A percentile compares a stretch with the other conserved stretches of the same genome.
Evolutionary conservation across 2,329 filamentous ascomycete genomes (phyloP).

Genomic region (Ilyonectria mors-panacis): DNA sequence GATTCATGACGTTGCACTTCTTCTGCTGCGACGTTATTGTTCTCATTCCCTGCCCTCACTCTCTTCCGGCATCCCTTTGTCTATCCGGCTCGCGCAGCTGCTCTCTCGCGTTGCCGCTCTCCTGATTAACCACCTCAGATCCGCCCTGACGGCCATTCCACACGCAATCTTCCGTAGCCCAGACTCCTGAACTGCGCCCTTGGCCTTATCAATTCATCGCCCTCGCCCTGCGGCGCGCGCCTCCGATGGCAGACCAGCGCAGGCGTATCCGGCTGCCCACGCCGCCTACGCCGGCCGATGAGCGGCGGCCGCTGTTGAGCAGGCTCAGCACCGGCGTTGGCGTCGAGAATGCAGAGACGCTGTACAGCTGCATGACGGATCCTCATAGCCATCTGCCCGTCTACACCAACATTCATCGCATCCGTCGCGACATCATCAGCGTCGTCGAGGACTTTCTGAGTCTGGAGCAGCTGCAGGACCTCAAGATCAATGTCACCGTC

Average conservation of each 20-base stretch:
- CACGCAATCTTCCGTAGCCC: background rate
- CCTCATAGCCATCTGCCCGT: slow-evolving; percentile 76
- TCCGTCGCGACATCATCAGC: slow-evolving; percentile 74
- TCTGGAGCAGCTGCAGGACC: slow-evolving; percentile 83
- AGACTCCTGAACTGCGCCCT: background rate
- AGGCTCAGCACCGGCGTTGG: slow-evolving; percentile 48
- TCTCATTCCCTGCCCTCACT: slow-evolving; percentile 7
- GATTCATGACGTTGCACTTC: slow-evolving; percentile 41
- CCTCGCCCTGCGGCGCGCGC: slow-evolving; percentile 3
- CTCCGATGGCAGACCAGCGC: slow-evolving; percentile 43
- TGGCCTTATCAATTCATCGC: background rate
- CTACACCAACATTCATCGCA: slow-evolving; percentile 83
- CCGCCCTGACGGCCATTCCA: background rate
- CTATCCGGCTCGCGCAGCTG: background rate
- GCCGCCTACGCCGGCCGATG: slow-evolving; percentile 45
- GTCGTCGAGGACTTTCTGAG: slow-evolving; percentile 76
- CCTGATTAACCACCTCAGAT: background rate
- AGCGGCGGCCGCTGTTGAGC: slow-evolving; percentile 55
- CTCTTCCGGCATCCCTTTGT: background rate
- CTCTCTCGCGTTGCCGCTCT: background rate
- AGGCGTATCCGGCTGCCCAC: slow-evolving; percentile 52
- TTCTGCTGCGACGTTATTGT: slow-evolving; percentile 4
- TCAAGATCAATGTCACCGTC: slow-evolving; percentile 85
- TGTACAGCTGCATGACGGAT: slow-evolving; percentile 70
- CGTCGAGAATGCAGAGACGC: slow-evolving; percentile 50